Base-by-base conservation (phyloP, 2,329 filamentous ascomycete species). In the Ustilaginoidea virens region DNA sequence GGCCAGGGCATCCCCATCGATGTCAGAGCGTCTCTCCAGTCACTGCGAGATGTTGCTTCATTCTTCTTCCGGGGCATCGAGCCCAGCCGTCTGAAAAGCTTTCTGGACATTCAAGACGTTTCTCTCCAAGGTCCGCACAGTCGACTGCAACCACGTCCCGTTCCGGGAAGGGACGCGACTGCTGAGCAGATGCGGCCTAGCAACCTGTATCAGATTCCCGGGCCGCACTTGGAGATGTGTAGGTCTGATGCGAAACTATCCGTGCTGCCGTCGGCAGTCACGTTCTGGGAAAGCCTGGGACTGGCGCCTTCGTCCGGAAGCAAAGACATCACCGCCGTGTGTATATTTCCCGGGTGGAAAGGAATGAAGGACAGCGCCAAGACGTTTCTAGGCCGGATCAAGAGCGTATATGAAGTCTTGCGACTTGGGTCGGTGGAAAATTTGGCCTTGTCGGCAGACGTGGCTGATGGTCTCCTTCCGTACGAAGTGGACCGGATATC, bases 201-300 rank as follows among this genome's bases (percentile, higher is more conserved):
- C 29, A 66, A 61, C 36, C 52, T 75, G 3, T 78, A 78, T 37
- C 58, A 63, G 23, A 68, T 90, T 2, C 66, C 69, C 2, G 59
- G 73, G 1, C 80, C 81, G 2, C 75, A 80, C 42, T 56, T 90
- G 21, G 74, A 81, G 38, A 60, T 92, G 8, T 74, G 75, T 27
- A 66, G 81, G 30, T 69, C 73, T 13, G 77, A 83, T 22, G 63
- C 65, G 2, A 69, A 67, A 27, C 66, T 85, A 32, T 81, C 83
- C 8, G 60, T 92, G 22, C 58, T 87, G 14, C 79, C 82, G 2
- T 69, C 80, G 1, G 77, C 80, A 0, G 57, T 87, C 13, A 57
- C 66, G 1, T 92, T 90, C 44, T 92, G 82, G 83, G 81, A 90
- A 45, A 74, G 75, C 26, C 56, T 92, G 12, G 79, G 80, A 0